These are phyloP conservation scores for Thermochaetoides dissita DNA, from an alignment of 2,329 filamentous ascomycete genomes.

Conservation along the genomic window DNA sequence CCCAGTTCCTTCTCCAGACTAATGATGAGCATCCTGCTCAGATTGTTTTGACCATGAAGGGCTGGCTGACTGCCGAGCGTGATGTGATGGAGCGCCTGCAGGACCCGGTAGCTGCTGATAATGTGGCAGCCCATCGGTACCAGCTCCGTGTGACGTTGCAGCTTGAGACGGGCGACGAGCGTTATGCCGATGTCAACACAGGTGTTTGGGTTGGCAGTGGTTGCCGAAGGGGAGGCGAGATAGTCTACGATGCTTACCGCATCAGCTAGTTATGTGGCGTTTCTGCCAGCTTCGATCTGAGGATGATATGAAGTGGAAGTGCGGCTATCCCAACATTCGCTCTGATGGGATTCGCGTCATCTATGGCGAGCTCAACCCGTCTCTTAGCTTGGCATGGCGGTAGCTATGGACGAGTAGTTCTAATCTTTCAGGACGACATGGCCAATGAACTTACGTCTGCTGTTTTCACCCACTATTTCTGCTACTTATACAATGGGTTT, in stretches of 20 bases:
- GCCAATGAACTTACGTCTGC: too few species aligned
- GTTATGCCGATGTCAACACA: constrained; percentile 15
- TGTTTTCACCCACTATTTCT: too few species aligned
- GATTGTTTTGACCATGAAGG: constrained; percentile 15
- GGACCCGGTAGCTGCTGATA: constrained; percentile 15
- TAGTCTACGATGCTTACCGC: constrained; percentile 17
- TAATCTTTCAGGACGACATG: too few species aligned
- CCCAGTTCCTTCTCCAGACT: constrained; percentile 16
- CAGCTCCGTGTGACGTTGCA: constrained; percentile 15
- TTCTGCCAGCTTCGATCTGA: constrained; percentile 4
- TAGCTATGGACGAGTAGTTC: too few species aligned
- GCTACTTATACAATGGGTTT: too few species aligned
- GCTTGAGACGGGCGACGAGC: constrained; percentile 17
- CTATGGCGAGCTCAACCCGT: too few species aligned
- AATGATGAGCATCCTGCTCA: constrained; percentile 14
- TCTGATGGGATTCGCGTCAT: too few species aligned
- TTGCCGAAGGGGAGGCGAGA: constrained; percentile 15
- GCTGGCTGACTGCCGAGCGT: constrained; percentile 16
- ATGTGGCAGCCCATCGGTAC: constrained; percentile 14
- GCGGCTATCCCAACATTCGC: too few species aligned
- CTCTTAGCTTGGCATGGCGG: too few species aligned
- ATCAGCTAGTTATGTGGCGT: constrained; percentile 9
- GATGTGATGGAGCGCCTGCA: constrained; percentile 16
- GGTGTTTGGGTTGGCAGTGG: constrained; percentile 16
- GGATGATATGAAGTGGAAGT: neutral